Base-by-base conservation (phyloP, 2,329 filamentous ascomycete species). In the Endothia cerciana region DNA sequence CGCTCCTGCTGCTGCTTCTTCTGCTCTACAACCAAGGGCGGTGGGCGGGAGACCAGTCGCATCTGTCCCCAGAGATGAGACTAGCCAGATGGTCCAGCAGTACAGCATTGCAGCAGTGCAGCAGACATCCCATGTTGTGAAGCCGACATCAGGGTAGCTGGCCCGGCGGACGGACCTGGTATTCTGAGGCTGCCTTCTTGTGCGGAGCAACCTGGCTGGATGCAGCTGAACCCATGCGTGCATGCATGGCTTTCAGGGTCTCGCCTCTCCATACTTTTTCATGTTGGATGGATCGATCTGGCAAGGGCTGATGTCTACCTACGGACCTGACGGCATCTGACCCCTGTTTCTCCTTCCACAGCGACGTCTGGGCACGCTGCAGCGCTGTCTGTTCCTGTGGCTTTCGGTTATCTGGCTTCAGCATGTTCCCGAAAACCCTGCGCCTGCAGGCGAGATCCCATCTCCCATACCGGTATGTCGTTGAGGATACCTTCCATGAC, bases 381-480 rank as follows among this genome's bases (percentile, higher is more conserved):
- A 28, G n/a, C 43, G 25, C 30, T 61, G 60, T 41, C 60, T 55
- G 36, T 41, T 25, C 47, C 55, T 58, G 62, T 66, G 60, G 64
- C 64, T 63, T 60, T 66, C 64, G 64, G 55, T 55, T 64, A 66
- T 66, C 64, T 66, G 38, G 60, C 59, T 51, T 64, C 64, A 66
- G 64, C 64, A 66, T 64, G 60, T 55, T 64, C 55, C 64, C 64
- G 64, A 49, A 40, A 45, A 63, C 64, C 64, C 64, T 64, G 33
- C n/a, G 56, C 63, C 63, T 65, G 62, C 62, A 58, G 41, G 33
- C 33, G 49, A 45, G 49, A 45, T 56, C 61, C 55, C n/a, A n/a
- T n/a, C n/a, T n/a, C n/a, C n/a, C n/a, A n/a, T n/a, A n/a, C 53
- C 36, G 15, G 22, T 28, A 17, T 59, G 62, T 38, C 55, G 49